Percentiles rank a stretch among this genome's conserved stretches.
These are phyloP conservation scores for Berberis thunbergii DNA, from an alignment of 164 flowering plant genomes.

Conservation along the genomic window DNA sequence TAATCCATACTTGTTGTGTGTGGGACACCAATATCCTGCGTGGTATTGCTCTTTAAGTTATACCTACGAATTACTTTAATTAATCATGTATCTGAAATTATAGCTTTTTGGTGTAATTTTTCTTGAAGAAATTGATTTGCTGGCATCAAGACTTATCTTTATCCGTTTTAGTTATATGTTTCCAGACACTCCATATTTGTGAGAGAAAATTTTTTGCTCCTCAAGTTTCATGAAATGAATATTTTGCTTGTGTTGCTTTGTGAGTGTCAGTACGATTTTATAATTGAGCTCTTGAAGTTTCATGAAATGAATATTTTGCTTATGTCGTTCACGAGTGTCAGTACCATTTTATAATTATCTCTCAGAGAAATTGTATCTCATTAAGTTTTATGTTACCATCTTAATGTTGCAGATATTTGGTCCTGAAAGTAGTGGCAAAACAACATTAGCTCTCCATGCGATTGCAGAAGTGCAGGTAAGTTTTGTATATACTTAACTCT, in stretches of 20 bases:
- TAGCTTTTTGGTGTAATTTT: too few relatives aligned
- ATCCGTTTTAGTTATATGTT: too few relatives aligned
- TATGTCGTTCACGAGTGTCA: background rate
- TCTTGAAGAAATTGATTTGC: too few relatives aligned
- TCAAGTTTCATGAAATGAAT: background rate
- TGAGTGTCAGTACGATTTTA: background rate
- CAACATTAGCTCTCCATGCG: slow-evolving; percentile 95
- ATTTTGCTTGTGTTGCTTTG: too few relatives aligned
- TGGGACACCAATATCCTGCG: background rate
- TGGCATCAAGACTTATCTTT: too few relatives aligned
- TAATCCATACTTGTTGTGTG: background rate
- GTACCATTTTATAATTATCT: background rate
- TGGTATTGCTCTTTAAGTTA: background rate
- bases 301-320: background rate
- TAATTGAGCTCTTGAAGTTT: background rate
- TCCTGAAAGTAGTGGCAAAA: slow-evolving; percentile 99
- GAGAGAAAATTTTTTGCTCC: too few relatives aligned
- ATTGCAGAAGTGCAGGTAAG: slow-evolving; percentile 98
- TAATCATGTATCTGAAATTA: too few relatives aligned
- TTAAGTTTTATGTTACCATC: background rate
- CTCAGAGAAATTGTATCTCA: background rate
- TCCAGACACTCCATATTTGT: too few relatives aligned
- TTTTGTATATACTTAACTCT: background rate
- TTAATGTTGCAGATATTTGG: slow-evolving; percentile 66
- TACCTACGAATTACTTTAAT: too few relatives aligned